Percentiles rank a stretch among this genome's conserved stretches.
Conservation (phyloP, 2,329 filamentous ascomycete genomes). For the Macrophomina tecta region DNA sequence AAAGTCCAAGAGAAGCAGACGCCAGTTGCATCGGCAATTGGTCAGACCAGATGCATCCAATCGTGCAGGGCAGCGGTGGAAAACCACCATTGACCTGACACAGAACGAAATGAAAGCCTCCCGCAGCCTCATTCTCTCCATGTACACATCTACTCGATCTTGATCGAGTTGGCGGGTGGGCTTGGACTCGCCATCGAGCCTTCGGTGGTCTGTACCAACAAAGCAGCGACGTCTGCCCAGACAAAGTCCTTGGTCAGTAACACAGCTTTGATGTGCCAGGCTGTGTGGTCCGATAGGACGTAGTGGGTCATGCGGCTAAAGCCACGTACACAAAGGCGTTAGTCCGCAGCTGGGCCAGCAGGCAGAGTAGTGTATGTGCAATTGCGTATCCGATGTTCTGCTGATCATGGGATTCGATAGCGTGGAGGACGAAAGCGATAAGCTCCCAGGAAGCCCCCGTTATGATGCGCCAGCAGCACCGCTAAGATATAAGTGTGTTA, state of each 20-base stretch:
- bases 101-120: constrained; percentile 38
- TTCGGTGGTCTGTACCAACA: constrained; percentile 52
- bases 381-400: constrained; percentile 41
- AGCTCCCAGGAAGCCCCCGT: constrained; percentile 53
- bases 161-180: constrained; percentile 36
- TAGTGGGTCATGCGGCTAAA: constrained; percentile 49
- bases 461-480: constrained; percentile 53
- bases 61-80: constrained; percentile 29
- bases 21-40: constrained; percentile 25
- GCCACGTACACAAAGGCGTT: constrained; percentile 54
- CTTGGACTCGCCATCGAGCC: constrained; percentile 44
- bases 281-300: constrained; percentile 42
- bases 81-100: constrained; percentile 33
- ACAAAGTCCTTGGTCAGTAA: constrained; percentile 52
- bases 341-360: constrained; percentile 53
- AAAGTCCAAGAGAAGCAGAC: constrained; percentile 47
- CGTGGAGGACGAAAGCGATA: constrained; percentile 49
- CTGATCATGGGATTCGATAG: constrained; percentile 50
- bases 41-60: neutral
- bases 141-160: constrained; percentile 50
- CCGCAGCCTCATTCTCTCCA: constrained; percentile 41
- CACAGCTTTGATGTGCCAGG: constrained; percentile 45
- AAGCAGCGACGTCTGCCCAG: constrained; percentile 52
- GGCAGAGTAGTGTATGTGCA: constrained; percentile 50
- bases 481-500: constrained; percentile 32